Conservation (phyloP, 352 stramenopile genomes). For the Globisporangium rhizosaccharum region DNA sequence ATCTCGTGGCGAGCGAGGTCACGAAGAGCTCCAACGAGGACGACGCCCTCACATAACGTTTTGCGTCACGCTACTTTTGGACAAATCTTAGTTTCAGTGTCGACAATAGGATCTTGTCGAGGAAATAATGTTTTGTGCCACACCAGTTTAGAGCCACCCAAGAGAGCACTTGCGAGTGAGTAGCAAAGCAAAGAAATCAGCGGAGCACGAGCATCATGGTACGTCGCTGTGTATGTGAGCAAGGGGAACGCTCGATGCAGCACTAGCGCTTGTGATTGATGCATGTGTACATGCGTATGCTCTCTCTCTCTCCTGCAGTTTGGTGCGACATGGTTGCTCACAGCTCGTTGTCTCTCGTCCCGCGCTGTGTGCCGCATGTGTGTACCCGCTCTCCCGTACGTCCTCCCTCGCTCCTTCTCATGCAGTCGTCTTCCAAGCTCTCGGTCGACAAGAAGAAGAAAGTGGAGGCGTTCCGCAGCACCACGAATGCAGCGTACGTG, state of each 20-base stretch:
- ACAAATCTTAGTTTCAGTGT: background rate
- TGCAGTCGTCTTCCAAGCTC: constrained; percentile 33
- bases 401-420: background rate
- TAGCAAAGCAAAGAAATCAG: constrained; percentile 1
- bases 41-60: background rate
- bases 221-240: background rate
- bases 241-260: background rate
- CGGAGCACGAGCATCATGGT: background rate
- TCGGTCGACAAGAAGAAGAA: constrained; percentile 68
- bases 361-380: background rate
- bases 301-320: no score
- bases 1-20: background rate
- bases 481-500: constrained; percentile 64
- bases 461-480: constrained; percentile 65
- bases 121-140: background rate
- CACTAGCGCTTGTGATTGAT: background rate
- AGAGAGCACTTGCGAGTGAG: background rate
- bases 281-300: background rate
- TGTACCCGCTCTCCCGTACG: background rate
- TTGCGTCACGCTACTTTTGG: background rate
- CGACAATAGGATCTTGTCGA: background rate
- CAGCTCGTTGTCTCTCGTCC: background rate
- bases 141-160: background rate
- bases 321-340: no score
- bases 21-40: background rate